Base-by-base conservation (phyloP, 2,329 filamentous ascomycete species). In the Colletotrichum zoysiae region DNA sequence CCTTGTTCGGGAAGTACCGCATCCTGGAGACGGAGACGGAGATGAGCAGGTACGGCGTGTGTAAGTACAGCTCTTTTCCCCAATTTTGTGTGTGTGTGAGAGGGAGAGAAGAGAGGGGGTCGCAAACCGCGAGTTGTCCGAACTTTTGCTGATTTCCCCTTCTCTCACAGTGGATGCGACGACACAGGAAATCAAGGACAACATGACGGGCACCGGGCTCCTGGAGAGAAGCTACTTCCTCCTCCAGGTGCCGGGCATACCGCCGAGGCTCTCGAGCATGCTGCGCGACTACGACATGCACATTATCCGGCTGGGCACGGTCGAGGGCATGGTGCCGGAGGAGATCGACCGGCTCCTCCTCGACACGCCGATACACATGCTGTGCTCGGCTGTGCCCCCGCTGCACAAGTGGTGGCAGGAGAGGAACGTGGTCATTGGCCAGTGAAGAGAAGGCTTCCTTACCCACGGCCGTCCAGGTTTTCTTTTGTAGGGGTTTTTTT, bases 351-450 rank as follows among this genome's bases (percentile, higher is more conserved):
- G 42, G 6, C 56, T 71, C 14, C 46, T 71, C 12, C 40, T 71
- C n/a, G 59, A 69, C 2, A 71, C 69, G 9, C 65, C 69, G 5
- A 55, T 71, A 50, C 12, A 71, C 18, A 59, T 71, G 6, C 8
- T 71, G 30, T 71, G 69, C 55, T 60, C 59, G 20, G 69, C 53
- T 11, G 69, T 59, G 2, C 65, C 65, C 2, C 55, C 53, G 11
- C 30, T 71, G 9, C 65, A 71, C 7, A 48, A 33, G 2, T 71
- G 65, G 69, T 71, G 69, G 69, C 9, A 35, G 33, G 8, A 64
- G 26, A 30, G 69, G 16, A 55, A 64, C n/a, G 2, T 46, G 18
- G 3, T 4, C 44, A 5, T 46, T 14, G 42, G 16, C 16, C 6
- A 44, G 18, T 44, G 42, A 44, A 30, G 30, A 30, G n/a, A 30